Percentiles rank a stretch among this genome's conserved stretches.
phyloP scores from a whole-genome alignment of 192 early-diverging fungal species.

The Coemansia furcata region DNA sequence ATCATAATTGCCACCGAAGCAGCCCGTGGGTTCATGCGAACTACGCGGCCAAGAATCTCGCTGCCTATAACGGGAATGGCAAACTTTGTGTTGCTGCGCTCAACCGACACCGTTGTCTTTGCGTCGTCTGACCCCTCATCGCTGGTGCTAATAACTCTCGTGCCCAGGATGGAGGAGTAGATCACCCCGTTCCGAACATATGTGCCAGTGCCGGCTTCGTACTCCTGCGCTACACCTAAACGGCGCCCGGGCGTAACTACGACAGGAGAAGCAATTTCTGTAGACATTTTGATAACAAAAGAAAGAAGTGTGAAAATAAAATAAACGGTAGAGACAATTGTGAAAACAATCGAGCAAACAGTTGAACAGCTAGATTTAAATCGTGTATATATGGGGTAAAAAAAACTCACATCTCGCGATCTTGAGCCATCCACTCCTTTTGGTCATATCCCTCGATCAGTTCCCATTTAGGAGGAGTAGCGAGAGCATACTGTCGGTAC shows the following conservation, averaged over 20 bases:
- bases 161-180: constrained; percentile 60
- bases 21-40: constrained; percentile 83
- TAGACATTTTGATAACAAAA: constrained; percentile 3
- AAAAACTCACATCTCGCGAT: not conserved
- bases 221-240: constrained; percentile 68
- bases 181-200: constrained; percentile 69
- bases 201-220: constrained; percentile 65
- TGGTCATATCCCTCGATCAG: constrained; percentile 62
- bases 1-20: constrained; percentile 92
- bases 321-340: not conserved
- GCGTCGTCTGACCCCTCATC: constrained; percentile 1
- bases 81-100: constrained; percentile 62
- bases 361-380: not conserved
- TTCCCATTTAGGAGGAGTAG: constrained; percentile 30
- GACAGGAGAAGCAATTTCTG: not conserved
- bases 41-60: constrained; percentile 80
- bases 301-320: not conserved
- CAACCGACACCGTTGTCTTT: constrained; percentile 55
- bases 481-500: constrained; percentile 55
- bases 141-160: constrained; percentile 11
- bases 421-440: constrained; percentile 45
- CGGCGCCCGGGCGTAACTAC: constrained; percentile 76
- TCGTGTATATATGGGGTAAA: not conserved
- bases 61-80: constrained; percentile 74
- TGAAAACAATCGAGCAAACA: not conserved